Evolutionary conservation across 1,139 yeast species (phyloP).

Genomic region (Debaryomyces nepalensis): DNA sequence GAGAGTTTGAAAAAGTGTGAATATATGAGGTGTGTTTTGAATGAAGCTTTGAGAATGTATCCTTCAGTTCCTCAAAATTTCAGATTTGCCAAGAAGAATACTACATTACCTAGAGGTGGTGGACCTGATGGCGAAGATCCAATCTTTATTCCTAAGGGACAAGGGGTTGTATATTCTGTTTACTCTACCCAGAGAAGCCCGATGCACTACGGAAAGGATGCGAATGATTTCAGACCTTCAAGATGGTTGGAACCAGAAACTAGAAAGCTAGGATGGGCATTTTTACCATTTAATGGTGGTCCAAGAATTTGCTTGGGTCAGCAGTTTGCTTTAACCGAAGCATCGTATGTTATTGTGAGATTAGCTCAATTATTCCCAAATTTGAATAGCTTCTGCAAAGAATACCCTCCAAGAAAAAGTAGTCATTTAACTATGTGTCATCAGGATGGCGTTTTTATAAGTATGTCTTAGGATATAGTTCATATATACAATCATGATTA

Average conservation of each 20-base stretch:
- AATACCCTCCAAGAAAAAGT: conserved; percentile 40
- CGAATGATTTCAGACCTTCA: conserved; percentile 50
- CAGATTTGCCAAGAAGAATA: conserved; percentile 48
- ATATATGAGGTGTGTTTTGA: conserved; percentile 52
- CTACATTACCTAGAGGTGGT: conserved; percentile 59
- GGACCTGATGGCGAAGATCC: conserved; percentile 51
- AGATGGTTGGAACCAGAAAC: conserved; percentile 43
- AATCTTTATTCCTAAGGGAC: conserved; percentile 47
- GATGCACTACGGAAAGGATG: conserved; percentile 51
- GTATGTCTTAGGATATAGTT: conserved; percentile 10
- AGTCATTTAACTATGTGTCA: conserved; percentile 31
- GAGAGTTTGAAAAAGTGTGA: conserved; percentile 54
- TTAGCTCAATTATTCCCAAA: conserved; percentile 38
- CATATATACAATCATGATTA: background rate
- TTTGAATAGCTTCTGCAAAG: conserved; percentile 18
- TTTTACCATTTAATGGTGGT: conserved; percentile 62
- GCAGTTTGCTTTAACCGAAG: conserved; percentile 62
- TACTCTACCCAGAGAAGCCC: conserved; percentile 47
- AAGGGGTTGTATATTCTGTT: conserved; percentile 42
- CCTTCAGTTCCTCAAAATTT: conserved; percentile 59
- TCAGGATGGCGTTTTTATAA: conserved; percentile 29
- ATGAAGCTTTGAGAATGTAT: conserved; percentile 55
- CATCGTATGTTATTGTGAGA: conserved; percentile 50
- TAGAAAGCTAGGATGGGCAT: conserved; percentile 53
- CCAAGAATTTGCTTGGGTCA: conserved; percentile 66